A percentile compares a stretch with the other conserved stretches of the same genome.
phyloP scores from a whole-genome alignment of 2,329 filamentous ascomycete species.

The Neoarthrinium moseri region DNA sequence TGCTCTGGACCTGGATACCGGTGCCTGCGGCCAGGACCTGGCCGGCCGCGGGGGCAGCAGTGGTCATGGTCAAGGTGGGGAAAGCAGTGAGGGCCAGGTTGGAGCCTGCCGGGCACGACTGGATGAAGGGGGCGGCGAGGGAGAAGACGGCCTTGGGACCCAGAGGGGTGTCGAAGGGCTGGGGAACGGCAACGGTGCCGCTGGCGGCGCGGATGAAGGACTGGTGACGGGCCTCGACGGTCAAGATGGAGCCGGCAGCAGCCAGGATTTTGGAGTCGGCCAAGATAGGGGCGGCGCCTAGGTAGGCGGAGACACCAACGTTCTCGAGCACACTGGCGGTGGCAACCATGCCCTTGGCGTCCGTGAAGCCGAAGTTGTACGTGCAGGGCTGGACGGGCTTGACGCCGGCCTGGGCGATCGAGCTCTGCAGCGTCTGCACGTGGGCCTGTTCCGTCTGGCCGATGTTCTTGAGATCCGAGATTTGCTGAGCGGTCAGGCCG shows the following conservation, averaged over 20 bases:
- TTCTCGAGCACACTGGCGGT: constrained; percentile 71
- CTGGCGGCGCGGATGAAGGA: constrained; percentile 66
- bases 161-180: constrained; percentile 69
- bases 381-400: constrained; percentile 67
- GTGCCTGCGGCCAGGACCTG: constrained; percentile 38
- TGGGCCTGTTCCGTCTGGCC: constrained; percentile 63
- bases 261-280: constrained; percentile 58
- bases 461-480: constrained; percentile 61
- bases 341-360: constrained; percentile 65
- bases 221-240: constrained; percentile 72
- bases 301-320: constrained; percentile 71
- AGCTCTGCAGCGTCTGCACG: constrained; percentile 56
- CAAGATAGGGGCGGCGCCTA: constrained; percentile 68
- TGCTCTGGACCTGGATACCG: constrained; percentile 47
- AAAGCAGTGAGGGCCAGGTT: constrained; percentile 64
- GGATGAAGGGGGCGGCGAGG: constrained; percentile 71
- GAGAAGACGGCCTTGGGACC: constrained; percentile 70
- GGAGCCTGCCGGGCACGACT: constrained; percentile 64
- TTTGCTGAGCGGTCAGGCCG: constrained; percentile 53
- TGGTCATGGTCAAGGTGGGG: constrained; percentile 56
- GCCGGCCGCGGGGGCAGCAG: constrained; percentile 37
- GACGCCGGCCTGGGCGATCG: constrained; percentile 61
- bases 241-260: constrained; percentile 69
- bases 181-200: constrained; percentile 59
- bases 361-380: constrained; percentile 71